These are phyloP conservation scores for Fusarium pseudonygamai DNA, from an alignment of 2,329 filamentous ascomycete genomes.

Conservation along the genomic window DNA sequence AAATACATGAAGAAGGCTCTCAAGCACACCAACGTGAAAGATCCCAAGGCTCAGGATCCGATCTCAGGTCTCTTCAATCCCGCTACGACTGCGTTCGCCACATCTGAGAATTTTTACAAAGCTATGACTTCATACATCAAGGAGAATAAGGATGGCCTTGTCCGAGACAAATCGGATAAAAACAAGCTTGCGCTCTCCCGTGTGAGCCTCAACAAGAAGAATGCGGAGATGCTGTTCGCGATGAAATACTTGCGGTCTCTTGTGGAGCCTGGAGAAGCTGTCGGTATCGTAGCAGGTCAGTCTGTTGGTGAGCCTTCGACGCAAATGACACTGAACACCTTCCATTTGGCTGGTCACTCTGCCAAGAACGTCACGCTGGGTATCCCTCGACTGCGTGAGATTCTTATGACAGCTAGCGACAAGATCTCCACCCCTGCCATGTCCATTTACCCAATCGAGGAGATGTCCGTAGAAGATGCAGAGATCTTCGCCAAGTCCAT, in stretches of 20 bases:
- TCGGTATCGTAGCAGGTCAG: constrained; percentile 95
- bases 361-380: constrained; percentile 98
- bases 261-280: constrained; percentile 93
- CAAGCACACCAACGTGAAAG: constrained; percentile 72
- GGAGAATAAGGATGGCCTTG: constrained; percentile 72
- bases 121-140: constrained; percentile 81
- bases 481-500: constrained; percentile 92
- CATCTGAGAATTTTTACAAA: constrained; percentile 85
- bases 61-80: constrained; percentile 78
- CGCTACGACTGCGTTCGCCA: constrained; percentile 81
- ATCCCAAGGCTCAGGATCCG: constrained; percentile 74
- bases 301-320: constrained; percentile 97
- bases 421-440: constrained; percentile 91
- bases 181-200: constrained; percentile 38
- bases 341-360: constrained; percentile 98
- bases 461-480: constrained; percentile 73
- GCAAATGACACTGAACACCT: constrained; percentile 99
- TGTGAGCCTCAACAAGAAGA: constrained; percentile 69
- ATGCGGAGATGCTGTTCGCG: constrained; percentile 84
- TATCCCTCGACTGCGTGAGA: constrained; percentile 96
- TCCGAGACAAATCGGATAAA: constrained; percentile 57
- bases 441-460: constrained; percentile 81
- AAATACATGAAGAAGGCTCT: constrained; percentile 84
- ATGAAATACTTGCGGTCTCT: constrained; percentile 93
- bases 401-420: constrained; percentile 95